Base-by-base conservation (phyloP, 208 protist genomes). In the Leishmania amazonensis region DNA sequence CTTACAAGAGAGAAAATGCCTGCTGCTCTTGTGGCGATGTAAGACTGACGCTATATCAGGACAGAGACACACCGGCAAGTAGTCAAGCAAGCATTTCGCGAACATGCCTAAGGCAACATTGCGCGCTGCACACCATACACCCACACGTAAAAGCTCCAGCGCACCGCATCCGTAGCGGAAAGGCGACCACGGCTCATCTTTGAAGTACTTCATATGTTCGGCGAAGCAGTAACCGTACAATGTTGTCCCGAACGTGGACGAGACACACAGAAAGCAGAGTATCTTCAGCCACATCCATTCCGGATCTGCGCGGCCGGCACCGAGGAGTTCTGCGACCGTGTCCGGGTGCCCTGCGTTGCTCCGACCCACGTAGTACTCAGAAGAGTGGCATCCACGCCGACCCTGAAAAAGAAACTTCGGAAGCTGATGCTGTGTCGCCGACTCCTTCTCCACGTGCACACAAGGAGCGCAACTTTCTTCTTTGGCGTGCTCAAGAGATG, bases 261-360 rank as follows among this genome's bases (percentile, higher is more conserved):
- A 82, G 35, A 91, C 85, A 78, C 94, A 97, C 4, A 97, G 67
- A 75, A 95, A 95, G 82, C 94, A 97, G 53, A 97, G 81, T 47
- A 95, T 79, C 80, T 93, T 92, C 65, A 97, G 68, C 92, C 94
- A 95, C 91, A 92, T 91, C 92, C 94, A 97, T 79, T 97, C 94
- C 76, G 88, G 68, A 74, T 97, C 94, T n/a, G 88, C 74, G 24
- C 92, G 81, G 0, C 94, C 92, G 7, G 83, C 87, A 31, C 74
- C 77, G 11, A 95, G 62, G 24, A 81, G 64, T 77, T 88, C 87
- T 0, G 94, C 94, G 3, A 95, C 74, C 2, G 78, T 58, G 72
- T 97, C 94, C 4, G 92, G 92, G 75, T 95, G 91, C 6, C 94
- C 91, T 17, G 83, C 81, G 17, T 80, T 85, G 62, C 85, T 89